Evolutionary conservation across 2,329 filamentous ascomycete species (phyloP).

Genomic region (Trichoderma arundinaceum): DNA sequence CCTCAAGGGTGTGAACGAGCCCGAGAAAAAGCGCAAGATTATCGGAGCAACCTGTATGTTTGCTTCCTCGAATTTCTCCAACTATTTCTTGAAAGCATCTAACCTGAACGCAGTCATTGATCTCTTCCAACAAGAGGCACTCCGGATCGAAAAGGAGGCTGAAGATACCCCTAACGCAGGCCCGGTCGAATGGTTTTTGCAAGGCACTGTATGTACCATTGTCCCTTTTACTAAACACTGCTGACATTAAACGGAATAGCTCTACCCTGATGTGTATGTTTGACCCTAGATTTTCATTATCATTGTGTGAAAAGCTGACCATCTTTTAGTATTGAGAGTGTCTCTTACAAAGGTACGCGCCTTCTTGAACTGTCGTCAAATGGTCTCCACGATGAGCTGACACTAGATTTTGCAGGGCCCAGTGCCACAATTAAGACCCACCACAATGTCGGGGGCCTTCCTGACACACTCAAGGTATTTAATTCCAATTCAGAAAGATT

Average conservation of each 20-base stretch:
- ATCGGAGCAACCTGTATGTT: conserved; percentile 70
- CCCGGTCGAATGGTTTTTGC: conserved; percentile 83
- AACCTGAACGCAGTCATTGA: conserved; percentile 47
- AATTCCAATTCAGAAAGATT: not conserved
- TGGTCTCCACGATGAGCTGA: conserved; percentile 50
- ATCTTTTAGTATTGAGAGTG: conserved; percentile 50
- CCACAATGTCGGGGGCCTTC: conserved; percentile 73
- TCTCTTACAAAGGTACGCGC: conserved; percentile 54
- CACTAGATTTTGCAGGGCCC: not conserved
- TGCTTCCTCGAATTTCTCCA: conserved; percentile 8
- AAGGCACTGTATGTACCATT: conserved; percentile 61
- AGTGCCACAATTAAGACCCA: conserved; percentile 12
- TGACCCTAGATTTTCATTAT: not conserved
- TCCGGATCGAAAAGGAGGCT: conserved; percentile 71
- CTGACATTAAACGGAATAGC: conserved; percentile 33
- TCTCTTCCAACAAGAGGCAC: conserved; percentile 79
- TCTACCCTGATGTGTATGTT: conserved; percentile 57
- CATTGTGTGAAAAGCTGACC: conserved; percentile 1
- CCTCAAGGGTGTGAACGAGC: conserved; percentile 76
- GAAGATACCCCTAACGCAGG: conserved; percentile 70
- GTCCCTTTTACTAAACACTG: not conserved
- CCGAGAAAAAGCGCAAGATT: conserved; percentile 89
- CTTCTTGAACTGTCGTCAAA: conserved; percentile 32
- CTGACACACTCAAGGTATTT: conserved; percentile 41
- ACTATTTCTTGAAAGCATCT: conserved; percentile 7